These are phyloP conservation scores for Penicillium sp. DNA, from an alignment of 2,329 filamentous ascomycete genomes.

Conservation along the genomic window DNA sequence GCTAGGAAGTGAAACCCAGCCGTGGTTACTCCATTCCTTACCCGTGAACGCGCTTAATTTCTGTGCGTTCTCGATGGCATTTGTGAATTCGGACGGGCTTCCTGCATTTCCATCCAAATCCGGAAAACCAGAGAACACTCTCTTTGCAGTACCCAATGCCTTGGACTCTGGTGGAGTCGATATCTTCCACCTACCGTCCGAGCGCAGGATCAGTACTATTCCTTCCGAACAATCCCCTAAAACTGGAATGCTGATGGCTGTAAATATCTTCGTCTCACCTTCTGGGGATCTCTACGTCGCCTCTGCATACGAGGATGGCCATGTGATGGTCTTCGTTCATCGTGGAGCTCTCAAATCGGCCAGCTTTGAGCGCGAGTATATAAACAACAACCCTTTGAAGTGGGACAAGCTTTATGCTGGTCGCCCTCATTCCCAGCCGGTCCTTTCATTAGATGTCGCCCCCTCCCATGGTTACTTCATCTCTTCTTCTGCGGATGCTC, in stretches of 20 bases:
- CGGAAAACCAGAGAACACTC: slow-evolving; percentile 41
- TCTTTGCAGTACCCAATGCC: slow-evolving; percentile 79
- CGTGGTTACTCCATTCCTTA: slow-evolving; percentile 82
- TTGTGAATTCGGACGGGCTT: slow-evolving; percentile 20
- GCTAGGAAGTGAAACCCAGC: slow-evolving; percentile 53
- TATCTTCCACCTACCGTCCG: slow-evolving; percentile 76
- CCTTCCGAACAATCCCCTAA: slow-evolving; percentile 44
- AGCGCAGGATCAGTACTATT: slow-evolving; percentile 63
- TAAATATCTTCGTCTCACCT: slow-evolving; percentile 58
- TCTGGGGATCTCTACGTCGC: slow-evolving; percentile 58
- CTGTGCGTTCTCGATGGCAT: slow-evolving; percentile 56
- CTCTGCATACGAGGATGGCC: slow-evolving; percentile 82
- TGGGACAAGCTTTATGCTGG: slow-evolving; percentile 62
- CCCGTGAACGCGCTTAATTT: slow-evolving; percentile 94
- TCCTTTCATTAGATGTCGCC: slow-evolving; percentile 68
- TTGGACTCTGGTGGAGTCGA: slow-evolving; percentile 74
- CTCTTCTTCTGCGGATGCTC: slow-evolving; percentile 77
- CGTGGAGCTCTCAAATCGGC: slow-evolving; percentile 37
- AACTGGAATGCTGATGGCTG: slow-evolving; percentile 80
- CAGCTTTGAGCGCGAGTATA: slow-evolving; percentile 21
- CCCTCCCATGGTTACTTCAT: slow-evolving; percentile 59
- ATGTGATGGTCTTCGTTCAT: slow-evolving; percentile 63
- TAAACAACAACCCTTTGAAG: slow-evolving; percentile 30
- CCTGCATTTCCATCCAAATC: slow-evolving; percentile 4
- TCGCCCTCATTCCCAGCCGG: slow-evolving; percentile 72